Conservation (phyloP, 2,329 filamentous ascomycete species). For the Alternaria rosae region DNA sequence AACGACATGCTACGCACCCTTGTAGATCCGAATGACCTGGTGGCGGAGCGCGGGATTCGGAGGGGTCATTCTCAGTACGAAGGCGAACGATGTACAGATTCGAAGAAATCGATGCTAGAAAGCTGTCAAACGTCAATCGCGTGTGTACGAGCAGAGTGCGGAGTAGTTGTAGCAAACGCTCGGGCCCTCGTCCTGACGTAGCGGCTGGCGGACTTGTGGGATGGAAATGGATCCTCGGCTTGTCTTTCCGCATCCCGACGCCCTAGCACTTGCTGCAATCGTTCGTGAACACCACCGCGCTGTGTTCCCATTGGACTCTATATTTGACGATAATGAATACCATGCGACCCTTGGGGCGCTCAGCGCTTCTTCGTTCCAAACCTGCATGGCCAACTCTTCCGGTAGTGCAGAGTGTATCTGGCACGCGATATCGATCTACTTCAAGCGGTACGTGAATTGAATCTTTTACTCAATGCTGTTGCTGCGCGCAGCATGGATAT, state of each 20-base stretch:
- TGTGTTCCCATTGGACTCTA: not conserved
- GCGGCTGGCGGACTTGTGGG: not conserved
- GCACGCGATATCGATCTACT: conserved; percentile 7
- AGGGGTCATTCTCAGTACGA: conserved; percentile 32
- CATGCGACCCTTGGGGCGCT: conserved; percentile 31
- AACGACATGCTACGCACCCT: conserved; percentile 64
- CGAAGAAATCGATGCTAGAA: not conserved
- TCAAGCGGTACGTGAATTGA: conserved; percentile 9
- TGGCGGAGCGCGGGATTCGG: conserved; percentile 69
- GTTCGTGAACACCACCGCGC: not conserved
- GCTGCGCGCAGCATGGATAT: not conserved
- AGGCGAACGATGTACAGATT: not conserved
- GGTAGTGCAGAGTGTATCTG: not conserved
- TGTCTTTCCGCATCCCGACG: not conserved
- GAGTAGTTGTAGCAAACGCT: conserved; percentile 7
- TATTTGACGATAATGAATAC: not conserved
- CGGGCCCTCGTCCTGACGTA: conserved; percentile 9
- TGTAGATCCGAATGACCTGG: conserved; percentile 87
- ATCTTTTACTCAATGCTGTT: not conserved
- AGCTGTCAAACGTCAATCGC: not conserved
- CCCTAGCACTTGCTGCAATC: not conserved
- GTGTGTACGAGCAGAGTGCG: not conserved
- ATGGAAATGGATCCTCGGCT: conserved; percentile 4
- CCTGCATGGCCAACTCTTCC: not conserved
- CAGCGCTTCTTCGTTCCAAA: conserved; percentile 12